A percentile compares a stretch with the other conserved stretches of the same genome.
phyloP scores from a whole-genome alignment of 2,329 filamentous ascomycete species.

The Alternaria sp. region DNA sequence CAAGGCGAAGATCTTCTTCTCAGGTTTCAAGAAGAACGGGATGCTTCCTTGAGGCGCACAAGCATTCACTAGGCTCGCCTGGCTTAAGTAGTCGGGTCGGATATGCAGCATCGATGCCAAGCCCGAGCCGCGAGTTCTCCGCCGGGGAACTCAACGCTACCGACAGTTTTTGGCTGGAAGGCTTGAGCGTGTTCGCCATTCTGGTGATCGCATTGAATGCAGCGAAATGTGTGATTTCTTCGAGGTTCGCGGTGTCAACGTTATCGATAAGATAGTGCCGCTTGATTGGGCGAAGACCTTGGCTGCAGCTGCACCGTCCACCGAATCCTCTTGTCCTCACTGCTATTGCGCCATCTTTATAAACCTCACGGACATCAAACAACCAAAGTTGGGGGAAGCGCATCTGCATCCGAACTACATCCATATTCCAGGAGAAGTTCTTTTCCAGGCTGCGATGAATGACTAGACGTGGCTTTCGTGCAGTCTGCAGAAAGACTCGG shows the following conservation, averaged over 20 bases:
- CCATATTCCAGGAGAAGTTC: not conserved
- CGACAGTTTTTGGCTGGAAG: not conserved
- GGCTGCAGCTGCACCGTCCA: not conserved
- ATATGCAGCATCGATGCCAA: not conserved
- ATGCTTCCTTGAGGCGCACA: not conserved
- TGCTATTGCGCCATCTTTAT: not conserved
- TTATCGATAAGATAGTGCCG: not conserved
- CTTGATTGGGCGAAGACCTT: not conserved
- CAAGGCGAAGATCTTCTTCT: not conserved
- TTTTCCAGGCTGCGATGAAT: not conserved
- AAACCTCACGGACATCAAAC: not conserved
- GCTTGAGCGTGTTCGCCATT: not conserved
- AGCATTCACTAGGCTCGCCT: not conserved
- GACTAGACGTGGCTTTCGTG: not conserved
- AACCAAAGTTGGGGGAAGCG: not conserved
- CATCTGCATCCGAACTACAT: not conserved
- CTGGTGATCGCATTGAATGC: not conserved
- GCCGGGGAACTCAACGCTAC: not conserved
- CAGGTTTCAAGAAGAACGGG: not conserved
- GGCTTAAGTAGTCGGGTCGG: not conserved
- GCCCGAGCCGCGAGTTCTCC: not conserved
- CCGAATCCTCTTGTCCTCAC: not conserved
- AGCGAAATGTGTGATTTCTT: not conserved
- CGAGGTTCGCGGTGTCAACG: not conserved
- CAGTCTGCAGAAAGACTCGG: not conserved